Base-by-base conservation (phyloP, 305 asterid genomes). In the Andrographis paniculata region DNA sequence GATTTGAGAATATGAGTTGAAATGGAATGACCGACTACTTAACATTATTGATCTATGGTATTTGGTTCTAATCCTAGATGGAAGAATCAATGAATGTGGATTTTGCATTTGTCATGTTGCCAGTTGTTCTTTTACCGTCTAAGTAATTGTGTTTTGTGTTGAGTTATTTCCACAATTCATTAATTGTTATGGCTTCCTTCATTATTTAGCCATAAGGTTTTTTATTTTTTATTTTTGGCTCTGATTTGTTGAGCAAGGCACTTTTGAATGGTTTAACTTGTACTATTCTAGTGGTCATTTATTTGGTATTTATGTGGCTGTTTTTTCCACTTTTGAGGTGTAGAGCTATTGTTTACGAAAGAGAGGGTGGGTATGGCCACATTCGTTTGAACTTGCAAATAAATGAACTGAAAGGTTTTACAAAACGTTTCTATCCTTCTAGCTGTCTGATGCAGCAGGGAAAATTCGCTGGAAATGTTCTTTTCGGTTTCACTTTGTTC, bases 81-180 rank as follows among this genome's bases (percentile, higher is more conserved):
- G 50, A 20, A 28, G 22, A 38, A 9, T 17, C 15, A 41, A 14
- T 45, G 28, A 9, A 12, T 42, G 28, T 21, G 6, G 14, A 19
- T 4, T 44, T 46, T 10, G 30, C 23, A 16, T 36, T 17, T 18
- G 2, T 4, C 30, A 17, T 28, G 17, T 37, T 45, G 27, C 48
- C 5, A 46, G 37, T 20, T 42, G 24, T 54, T 45, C 27, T 52
- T 45, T 66, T 33, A 30, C 23, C 28, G 18, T 41, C 20, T 51
- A 39, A 6, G 36, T 28, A 20, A 15, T 28, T 20, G 14, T 22
- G 56, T 27, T 18, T 13, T 6, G 27, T 57, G 36, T 45, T n/a
- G 17, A 42, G 21, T 54, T 21, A 42, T 19, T 54, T 22, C 52
- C 43, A 45, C 42, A 13, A 13, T 30, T 40, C 18, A 35, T 58